Evolutionary conservation across 805 yeast species (phyloP), one percentile per base, ranked within the genome.

Genomic region (Candida orba): DNA sequence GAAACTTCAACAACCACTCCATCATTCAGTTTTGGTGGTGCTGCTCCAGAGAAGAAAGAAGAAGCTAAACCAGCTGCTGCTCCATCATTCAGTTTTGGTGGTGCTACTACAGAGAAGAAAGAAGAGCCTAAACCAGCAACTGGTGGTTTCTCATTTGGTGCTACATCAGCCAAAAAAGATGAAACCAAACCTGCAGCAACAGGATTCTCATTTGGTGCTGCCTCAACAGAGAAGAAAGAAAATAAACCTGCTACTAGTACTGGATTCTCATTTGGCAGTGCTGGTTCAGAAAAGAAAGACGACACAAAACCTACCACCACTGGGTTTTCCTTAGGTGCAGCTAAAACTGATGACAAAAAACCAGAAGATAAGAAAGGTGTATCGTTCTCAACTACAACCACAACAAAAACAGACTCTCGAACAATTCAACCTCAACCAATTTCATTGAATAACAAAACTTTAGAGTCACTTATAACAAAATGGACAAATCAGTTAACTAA

Each of bases 391-490:
- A 52, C 52, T 15, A 52, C 52, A 15, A 52, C 57, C 33, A 49
- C 55, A 3, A 54, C 49, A 23, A 65, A 59, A 40, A 62, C 71
- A 20, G 70, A 72, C 42, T 65, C 79, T 2, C 79, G 82, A 42
- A 69, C 75, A 33, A 73, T 79, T 25, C 78, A 76, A 47, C 81
- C 88, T 5, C 73, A 79, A 45, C 84, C 84, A 29, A 74, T 88
- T 4, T 78, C 95, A 5, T 73, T 93, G 32, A 89, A 86, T 54
- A 93, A 93, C 65, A 88, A 88, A 62, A 88, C 96, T 1, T 69
- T 93, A 57, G 98, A 93, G 57, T 98, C 93, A 60, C 73, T 93
- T 52, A 84, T 93, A 36, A 77, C 89, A 13, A 89, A 84, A 63
- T 93, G 99, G 99, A 84, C 97, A 0, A 78, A 79, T 44, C 95